Base-by-base conservation (phyloP, 495 filamentous ascomycete species). In the Podospora pseudopauciseta region DNA sequence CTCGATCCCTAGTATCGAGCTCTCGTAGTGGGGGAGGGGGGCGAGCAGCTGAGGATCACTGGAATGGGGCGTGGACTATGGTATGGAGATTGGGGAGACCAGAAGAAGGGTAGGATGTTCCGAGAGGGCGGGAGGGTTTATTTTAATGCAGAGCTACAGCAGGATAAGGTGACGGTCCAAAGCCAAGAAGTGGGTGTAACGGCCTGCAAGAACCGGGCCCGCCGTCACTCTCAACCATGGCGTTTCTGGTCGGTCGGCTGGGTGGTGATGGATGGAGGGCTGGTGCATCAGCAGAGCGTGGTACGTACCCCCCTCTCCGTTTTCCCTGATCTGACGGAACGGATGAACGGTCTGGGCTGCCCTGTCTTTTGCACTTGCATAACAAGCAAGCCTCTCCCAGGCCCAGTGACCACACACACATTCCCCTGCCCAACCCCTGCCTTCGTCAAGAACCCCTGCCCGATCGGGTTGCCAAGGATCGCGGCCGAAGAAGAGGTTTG, bases 71-170 rank as follows among this genome's bases (percentile, higher is more conserved):
- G 30, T 68, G 64, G 66, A 53, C 60, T 64, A 60, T 62, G 23
- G 23, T 23, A 23, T 23, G 56, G 26, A 16, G 7, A 67, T 61
- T 39, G 28, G 27, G 49, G 49, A 19, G 55, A 34, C 27, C 39
- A 49, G 39, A 49, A 49, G 13, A 49, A 49, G 39, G 23, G 13
- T 57, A 44, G 26, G 53, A 58, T 56, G 44, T 59, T 65, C 63
- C 62, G 62, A 30, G 70, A 39, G 70, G 68, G 70, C 56, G 72
- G 66, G 61, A 72, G 70, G 60, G 60, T 70, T 67, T 70, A 67
- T 74, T 74, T 74, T 70, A 70, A 72, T 60, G 70, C 19, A 66
- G 54, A 53, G 5, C 16, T 28, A n/a, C 27, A 16, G 64, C 26
- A 54, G 65, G 63, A 60, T 68, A 61, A 53, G 18, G 54, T 60